Evolutionary conservation across 257 asterid genomes (phyloP), one percentile per base, ranked within the genome.

Genomic region (Parsonsia alboflavescens): DNA sequence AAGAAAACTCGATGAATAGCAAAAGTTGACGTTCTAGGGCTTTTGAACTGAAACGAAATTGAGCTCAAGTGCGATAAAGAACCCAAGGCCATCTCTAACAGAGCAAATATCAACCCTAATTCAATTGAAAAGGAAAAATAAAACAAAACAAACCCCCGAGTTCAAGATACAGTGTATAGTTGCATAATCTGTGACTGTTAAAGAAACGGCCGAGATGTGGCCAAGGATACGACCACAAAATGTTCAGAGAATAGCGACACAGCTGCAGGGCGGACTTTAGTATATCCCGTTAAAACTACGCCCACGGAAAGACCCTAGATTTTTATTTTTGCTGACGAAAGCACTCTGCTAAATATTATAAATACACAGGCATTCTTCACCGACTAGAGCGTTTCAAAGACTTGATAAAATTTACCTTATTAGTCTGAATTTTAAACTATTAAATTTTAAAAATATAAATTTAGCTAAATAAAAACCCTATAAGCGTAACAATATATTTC

Each of bases 1-100:
- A 85, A 50, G 2, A 85, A 76, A 72, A 83, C 78, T 68, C 72
- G 45, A 68, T 74, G 65, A 0, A 72, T 69, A 30, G 71, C 70
- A 21, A 13, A 71, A 19, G 80, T 70, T 19, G 83, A 42, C 44
- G 69, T 5, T 73, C 80, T 81, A 85, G 93, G 85, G 85, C 68
- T 83, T 77, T 78, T 78, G 61, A 81, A 78, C 13, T 45, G 85
- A 74, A 82, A 80, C 4, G 84, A 76, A 58, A 76, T 65, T 70
- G 85, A 77, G 71, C 83, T 83, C 73, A 76, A 69, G 50, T 62
- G 75, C 10, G 75, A n/a, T 33, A 77, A 77, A 39, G 78, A 71
- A 71, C 82, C 82, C 78, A 88, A 39, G 4, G 92, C 91, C 96
- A 88, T 92, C 17, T 28, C 16, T 8, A 15, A 3, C n/a, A 9